A percentile compares a stretch with the other conserved stretches of the same genome.
Conservation (phyloP, 148 eudicot species). For the Diospyros kaki region DNA sequence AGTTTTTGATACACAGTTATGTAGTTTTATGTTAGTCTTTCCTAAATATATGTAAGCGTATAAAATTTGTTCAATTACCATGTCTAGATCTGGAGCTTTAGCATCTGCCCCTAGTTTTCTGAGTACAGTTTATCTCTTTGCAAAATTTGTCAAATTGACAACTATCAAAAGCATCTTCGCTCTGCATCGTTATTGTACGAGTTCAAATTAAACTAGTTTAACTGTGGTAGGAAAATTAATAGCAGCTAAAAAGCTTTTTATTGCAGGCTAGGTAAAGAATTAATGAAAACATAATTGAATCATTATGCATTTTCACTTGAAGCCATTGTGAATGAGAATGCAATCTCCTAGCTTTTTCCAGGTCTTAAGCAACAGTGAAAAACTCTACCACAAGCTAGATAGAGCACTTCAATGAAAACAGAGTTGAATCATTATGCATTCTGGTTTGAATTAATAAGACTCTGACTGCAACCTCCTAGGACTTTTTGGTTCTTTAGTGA, state of each 20-base stretch:
- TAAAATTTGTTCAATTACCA: not conserved
- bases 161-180: not conserved
- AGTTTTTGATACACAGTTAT: not conserved
- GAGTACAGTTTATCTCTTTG: not conserved
- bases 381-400: not conserved
- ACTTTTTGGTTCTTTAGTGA: not conserved
- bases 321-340: no score
- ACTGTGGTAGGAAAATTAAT: not conserved
- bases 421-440: not conserved
- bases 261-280: no score
- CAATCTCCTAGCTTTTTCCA: no score
- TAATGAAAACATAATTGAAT: no score
- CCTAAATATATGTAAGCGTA: not conserved
- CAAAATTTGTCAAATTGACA: not conserved
- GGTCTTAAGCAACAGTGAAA: no score
- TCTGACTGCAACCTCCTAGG: not conserved
- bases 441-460: not conserved
- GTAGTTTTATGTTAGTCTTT: not conserved
- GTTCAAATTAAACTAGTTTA: not conserved
- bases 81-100: not conserved
- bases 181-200: not conserved
- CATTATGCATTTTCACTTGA: no score
- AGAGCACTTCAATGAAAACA: not conserved
- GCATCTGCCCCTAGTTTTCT: not conserved
- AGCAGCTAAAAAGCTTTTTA: no score